A percentile compares a stretch with the other conserved stretches of the same genome.
Evolutionary conservation across 2,329 filamentous ascomycete genomes (phyloP).

Genomic region (Gnomoniopsis sp.): DNA sequence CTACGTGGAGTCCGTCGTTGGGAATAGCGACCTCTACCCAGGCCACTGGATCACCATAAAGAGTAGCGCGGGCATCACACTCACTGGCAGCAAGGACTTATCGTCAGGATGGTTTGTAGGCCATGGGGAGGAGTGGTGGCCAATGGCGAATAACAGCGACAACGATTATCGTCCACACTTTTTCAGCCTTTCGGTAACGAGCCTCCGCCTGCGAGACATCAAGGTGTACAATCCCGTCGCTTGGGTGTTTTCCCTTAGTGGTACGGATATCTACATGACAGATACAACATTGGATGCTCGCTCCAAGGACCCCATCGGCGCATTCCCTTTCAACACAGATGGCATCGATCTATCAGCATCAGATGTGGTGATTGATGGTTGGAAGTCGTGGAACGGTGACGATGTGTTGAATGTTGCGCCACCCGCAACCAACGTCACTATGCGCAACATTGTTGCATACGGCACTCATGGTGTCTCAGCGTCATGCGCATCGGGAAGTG

Average conservation of each 20-base stretch:
- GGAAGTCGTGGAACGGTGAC: slow-evolving; percentile 22
- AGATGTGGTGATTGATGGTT: slow-evolving; percentile 21
- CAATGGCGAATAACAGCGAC: slow-evolving; percentile 15
- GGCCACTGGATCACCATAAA: slow-evolving; percentile 22
- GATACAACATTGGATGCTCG: slow-evolving; percentile 21
- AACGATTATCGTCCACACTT: slow-evolving; percentile 22
- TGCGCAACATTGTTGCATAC: slow-evolving; percentile 21
- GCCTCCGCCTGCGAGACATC: slow-evolving; percentile 19
- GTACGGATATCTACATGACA: slow-evolving; percentile 21
- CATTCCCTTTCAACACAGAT: slow-evolving; percentile 24
- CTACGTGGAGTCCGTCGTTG: slow-evolving; percentile 19
- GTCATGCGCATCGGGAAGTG: slow-evolving; percentile 20
- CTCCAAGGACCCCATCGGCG: slow-evolving; percentile 14
- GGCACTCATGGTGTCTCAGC: slow-evolving; percentile 22
- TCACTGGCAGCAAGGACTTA: slow-evolving; percentile 20
- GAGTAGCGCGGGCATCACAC: slow-evolving; percentile 9
- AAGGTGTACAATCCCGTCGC: slow-evolving; percentile 22
- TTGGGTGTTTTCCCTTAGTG: slow-evolving; percentile 21
- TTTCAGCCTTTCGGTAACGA: slow-evolving; percentile 20
- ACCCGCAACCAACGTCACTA: slow-evolving; percentile 21
- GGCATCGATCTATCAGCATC: slow-evolving; percentile 22
- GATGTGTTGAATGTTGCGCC: slow-evolving; percentile 22
- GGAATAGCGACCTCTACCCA: slow-evolving; percentile 20
- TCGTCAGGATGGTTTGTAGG: slow-evolving; percentile 21
- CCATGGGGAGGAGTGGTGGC: slow-evolving; percentile 23